phyloP scores from a whole-genome alignment of 176 grass and related monocot genomes.

The Bromus sterilis region DNA sequence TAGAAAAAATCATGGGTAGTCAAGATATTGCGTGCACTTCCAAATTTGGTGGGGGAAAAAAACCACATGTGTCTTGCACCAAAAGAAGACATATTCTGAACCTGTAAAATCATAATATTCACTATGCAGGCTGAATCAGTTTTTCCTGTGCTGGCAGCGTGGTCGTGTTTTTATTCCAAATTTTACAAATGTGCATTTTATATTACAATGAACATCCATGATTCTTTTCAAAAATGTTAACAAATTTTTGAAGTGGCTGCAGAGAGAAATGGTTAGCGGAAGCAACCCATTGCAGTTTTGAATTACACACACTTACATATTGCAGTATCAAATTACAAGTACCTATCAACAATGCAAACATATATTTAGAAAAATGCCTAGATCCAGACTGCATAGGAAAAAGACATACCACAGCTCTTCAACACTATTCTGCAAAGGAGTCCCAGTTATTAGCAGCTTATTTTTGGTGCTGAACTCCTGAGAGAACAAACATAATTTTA shows the following conservation, averaged over 20 bases:
- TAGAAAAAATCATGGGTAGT: neutral
- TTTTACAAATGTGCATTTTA: neutral
- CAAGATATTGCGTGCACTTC: neutral
- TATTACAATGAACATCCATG: neutral
- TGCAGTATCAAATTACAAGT: neutral
- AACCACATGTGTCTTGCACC: neutral
- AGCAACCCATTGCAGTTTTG: neutral
- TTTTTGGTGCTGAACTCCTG: slow-evolving; percentile 99
- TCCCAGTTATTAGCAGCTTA: slow-evolving; percentile 98
- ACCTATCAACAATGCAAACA: neutral
- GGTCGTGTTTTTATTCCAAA: neutral
- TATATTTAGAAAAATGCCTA: neutral
- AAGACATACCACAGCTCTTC: slow-evolving; percentile 86
- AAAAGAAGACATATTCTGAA: neutral
- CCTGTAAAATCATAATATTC: neutral
- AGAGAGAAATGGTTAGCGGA: neutral
- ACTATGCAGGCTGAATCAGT: neutral
- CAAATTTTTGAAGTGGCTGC: neutral
- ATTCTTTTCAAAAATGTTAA: neutral
- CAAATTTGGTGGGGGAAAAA: neutral
- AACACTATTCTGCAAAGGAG: slow-evolving; percentile 97
- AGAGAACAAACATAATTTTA: neutral
- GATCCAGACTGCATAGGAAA: slow-evolving; percentile 7
- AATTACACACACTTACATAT: neutral
- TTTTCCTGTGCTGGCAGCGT: neutral